phyloP scores from a whole-genome alignment of 2,329 filamentous ascomycete genomes.

The Aspergillus sp. region DNA sequence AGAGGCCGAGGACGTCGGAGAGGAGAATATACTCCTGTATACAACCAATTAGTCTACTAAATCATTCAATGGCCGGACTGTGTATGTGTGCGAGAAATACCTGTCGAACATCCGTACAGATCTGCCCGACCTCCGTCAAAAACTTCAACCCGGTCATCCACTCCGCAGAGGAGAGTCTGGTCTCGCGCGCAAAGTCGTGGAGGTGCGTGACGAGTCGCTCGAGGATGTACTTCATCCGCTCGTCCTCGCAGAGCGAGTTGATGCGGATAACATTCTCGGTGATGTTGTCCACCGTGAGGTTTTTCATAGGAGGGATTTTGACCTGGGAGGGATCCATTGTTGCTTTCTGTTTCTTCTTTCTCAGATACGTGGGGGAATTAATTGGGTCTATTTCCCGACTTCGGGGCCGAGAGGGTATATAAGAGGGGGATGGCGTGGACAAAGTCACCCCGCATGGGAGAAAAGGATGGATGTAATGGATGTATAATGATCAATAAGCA shows the following conservation, averaged over 20 bases:
- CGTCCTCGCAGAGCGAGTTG: slow-evolving; percentile 68
- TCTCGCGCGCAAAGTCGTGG: slow-evolving; percentile 80
- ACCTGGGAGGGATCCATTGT: slow-evolving; percentile 44
- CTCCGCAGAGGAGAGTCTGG: slow-evolving; percentile 70
- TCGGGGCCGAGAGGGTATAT: neutral
- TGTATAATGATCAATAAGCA: slow-evolving; percentile 11
- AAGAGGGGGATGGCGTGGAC: neutral
- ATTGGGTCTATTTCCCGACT: neutral
- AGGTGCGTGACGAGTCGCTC: slow-evolving; percentile 73
- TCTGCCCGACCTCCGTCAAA: slow-evolving; percentile 71
- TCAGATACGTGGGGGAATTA: neutral
- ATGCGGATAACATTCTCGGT: slow-evolving; percentile 73
- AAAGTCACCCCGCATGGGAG: slow-evolving; percentile 1
- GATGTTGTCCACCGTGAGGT: slow-evolving; percentile 77
- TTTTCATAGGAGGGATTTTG: slow-evolving; percentile 54
- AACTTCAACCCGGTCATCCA: slow-evolving; percentile 76
- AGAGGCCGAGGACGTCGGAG: slow-evolving; percentile 76
- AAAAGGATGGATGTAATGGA: neutral
- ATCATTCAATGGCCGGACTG: neutral
- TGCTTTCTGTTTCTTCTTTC: slow-evolving; percentile 1
- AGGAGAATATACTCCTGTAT: slow-evolving; percentile 75
- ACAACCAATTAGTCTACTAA: neutral
- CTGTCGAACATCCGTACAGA: slow-evolving; percentile 70
- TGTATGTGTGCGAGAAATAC: slow-evolving; percentile 38
- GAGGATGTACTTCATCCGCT: slow-evolving; percentile 69